phyloP scores from a whole-genome alignment of 2,329 filamentous ascomycete genomes.

The Arthrobotrys musiformis region DNA sequence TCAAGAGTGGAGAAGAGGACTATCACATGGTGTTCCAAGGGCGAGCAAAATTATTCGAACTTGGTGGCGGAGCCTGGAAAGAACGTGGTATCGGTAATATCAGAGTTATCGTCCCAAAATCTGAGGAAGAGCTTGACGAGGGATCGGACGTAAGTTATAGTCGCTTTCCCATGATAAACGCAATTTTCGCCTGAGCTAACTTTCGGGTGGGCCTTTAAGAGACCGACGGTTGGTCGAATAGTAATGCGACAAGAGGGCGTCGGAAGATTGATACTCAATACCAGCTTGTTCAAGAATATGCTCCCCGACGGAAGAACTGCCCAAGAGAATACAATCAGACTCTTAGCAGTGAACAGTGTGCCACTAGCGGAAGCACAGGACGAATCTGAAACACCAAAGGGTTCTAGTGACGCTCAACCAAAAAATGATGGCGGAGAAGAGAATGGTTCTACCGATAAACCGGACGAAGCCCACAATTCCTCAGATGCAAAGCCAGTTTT shows the following conservation, averaged over 20 bases:
- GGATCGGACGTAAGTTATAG: slow-evolving; percentile 14
- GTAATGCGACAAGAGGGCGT: slow-evolving; percentile 56
- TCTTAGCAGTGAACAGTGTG: slow-evolving; percentile 41
- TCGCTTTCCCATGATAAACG: neutral
- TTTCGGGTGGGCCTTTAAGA: slow-evolving; percentile 12
- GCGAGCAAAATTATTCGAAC: slow-evolving; percentile 45
- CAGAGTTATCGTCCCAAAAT: slow-evolving; percentile 28
- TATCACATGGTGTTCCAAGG: slow-evolving; percentile 46
- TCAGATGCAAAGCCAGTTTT: slow-evolving; percentile 9
- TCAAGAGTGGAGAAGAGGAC: slow-evolving; percentile 52
- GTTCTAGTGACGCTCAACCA: neutral
- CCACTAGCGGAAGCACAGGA: slow-evolving; percentile 22
- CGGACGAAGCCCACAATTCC: neutral
- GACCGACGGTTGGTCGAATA: slow-evolving; percentile 24
- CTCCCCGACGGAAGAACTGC: slow-evolving; percentile 8
- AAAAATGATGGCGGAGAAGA: neutral
- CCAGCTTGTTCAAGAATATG: slow-evolving; percentile 44
- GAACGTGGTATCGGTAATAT: slow-evolving; percentile 48
- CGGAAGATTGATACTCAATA: slow-evolving; percentile 41
- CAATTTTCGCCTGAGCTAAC: neutral
- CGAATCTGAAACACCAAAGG: slow-evolving; percentile 8
- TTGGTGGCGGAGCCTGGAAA: slow-evolving; percentile 38
- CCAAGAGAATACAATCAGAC: slow-evolving; percentile 37
- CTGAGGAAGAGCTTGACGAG: slow-evolving; percentile 15
- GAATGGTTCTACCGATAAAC: slow-evolving; percentile 1